phyloP scores from a whole-genome alignment of 768 basidiomycete species.

The Sporobolomyces phaffii region DNA sequence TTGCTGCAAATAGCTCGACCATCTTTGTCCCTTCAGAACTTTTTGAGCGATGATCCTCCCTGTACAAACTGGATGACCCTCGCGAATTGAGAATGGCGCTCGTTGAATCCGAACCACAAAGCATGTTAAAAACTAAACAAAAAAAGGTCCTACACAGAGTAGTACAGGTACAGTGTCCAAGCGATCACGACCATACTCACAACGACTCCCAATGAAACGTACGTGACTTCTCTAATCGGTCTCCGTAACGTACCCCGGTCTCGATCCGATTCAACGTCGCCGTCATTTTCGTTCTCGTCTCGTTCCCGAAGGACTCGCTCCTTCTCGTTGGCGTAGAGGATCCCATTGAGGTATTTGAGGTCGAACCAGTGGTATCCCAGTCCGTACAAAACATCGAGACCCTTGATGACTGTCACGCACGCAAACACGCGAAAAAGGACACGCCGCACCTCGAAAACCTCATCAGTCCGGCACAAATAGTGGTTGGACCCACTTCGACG shows the following conservation, averaged over 20 bases:
- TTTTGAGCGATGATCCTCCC: too few species aligned
- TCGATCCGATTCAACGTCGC: neutral
- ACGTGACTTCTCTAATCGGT: neutral
- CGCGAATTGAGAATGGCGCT: too few species aligned
- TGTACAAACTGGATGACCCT: too few species aligned
- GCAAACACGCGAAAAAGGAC: neutral
- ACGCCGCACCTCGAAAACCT: neutral
- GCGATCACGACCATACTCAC: conserved; percentile 2
- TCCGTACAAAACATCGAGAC: conserved; percentile 9
- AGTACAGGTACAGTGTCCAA: conserved; percentile 17
- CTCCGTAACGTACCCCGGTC: neutral
- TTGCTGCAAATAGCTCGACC: too few species aligned
- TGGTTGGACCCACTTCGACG: too few species aligned
- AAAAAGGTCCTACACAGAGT: neutral
- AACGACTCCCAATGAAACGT: neutral
- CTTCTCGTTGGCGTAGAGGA: conserved; percentile 9
- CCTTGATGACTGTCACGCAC: conserved; percentile 21
- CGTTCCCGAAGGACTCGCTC: neutral
- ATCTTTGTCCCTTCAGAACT: too few species aligned
- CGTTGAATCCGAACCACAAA: too few species aligned
- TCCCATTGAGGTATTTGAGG: conserved; percentile 2
- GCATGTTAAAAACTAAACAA: too few species aligned
- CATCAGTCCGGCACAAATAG: too few species aligned
- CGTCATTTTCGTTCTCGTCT: neutral
- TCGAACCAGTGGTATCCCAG: conserved; percentile 10